Evolutionary conservation across 768 basidiomycete species (phyloP), one percentile per base, ranked within the genome.

Genomic region (Lentinula edodes): DNA sequence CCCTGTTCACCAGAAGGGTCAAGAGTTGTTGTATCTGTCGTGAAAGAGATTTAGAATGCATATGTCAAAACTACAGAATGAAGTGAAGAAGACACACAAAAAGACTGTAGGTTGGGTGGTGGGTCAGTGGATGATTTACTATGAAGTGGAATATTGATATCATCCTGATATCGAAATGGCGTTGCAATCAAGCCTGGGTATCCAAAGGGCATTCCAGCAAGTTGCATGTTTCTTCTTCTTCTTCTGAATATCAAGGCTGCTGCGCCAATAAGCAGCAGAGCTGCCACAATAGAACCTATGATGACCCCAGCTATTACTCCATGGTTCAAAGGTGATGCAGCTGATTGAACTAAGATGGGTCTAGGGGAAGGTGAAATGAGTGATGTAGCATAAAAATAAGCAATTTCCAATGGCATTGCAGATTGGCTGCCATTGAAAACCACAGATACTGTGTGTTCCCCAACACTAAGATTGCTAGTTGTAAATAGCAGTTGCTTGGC

Each of bases 341-440:
- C 15, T 16, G 18, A 5, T 23, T 20, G 39, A 15, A 15, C 15
- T 39, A 18, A 18, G 41, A 16, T 6, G 10, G 57, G 13, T 9
- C 10, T 13, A 10, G 57, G 32, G 10, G 57, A 46, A 6, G 57
- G 18, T 5, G 35, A 38, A 35, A 15, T 28, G 28, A 28, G 28
- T 23, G 58, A 59, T 10, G 18, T 43, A 6, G 42, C 34, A 20
- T 36, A 41, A 20, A 59, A 59, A 38, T 35, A 59, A 36, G 15
- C 28, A 15, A 59, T 45, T 1, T 48, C 58, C 23, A 59, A 50
- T 13, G 58, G 58, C 58, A 59, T 59, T 36, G 35, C 58, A 16
- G 45, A 38, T 39, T 59, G 7, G 42, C 28, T 48, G 34, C 58
- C 58, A 39, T 59, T 59, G 36, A 48, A 51, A 45, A n/a, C 38